phyloP scores from a whole-genome alignment of 1,284 basidiomycete species.

The Lentinus polychrous region DNA sequence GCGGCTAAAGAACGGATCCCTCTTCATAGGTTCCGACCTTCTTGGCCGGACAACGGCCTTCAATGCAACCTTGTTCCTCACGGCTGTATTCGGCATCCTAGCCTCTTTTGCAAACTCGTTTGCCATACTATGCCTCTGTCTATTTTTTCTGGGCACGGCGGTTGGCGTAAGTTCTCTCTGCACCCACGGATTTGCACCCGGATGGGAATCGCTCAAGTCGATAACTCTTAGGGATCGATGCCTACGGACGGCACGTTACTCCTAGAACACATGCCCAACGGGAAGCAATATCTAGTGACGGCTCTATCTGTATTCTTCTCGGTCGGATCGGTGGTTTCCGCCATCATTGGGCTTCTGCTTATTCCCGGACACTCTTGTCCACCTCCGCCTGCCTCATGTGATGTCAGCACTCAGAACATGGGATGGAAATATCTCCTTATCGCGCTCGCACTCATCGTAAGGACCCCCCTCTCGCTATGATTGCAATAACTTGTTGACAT shows the following conservation, averaged over 20 bases:
- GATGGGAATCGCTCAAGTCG: background rate
- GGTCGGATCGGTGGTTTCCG: slow-evolving; percentile 80
- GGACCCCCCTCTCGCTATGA: slow-evolving; percentile 21
- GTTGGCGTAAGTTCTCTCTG: slow-evolving; percentile 59
- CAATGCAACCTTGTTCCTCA: slow-evolving; percentile 88
- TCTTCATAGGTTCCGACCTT: slow-evolving; percentile 54
- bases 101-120: slow-evolving; percentile 78
- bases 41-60: slow-evolving; percentile 86
- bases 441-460: slow-evolving; percentile 63
- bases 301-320: slow-evolving; percentile 96
- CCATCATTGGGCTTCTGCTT: slow-evolving; percentile 70
- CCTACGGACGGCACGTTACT: slow-evolving; percentile 94
- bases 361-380: slow-evolving; percentile 77
- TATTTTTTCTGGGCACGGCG: slow-evolving; percentile 88
- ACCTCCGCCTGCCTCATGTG: slow-evolving; percentile 41
- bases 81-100: slow-evolving; percentile 82
- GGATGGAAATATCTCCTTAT: slow-evolving; percentile 86
- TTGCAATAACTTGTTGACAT: background rate
- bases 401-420: slow-evolving; percentile 61
- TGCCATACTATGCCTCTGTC: slow-evolving; percentile 59
- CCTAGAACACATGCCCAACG: slow-evolving; percentile 89
- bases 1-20: background rate
- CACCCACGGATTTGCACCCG: background rate
- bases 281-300: slow-evolving; percentile 89
- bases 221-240: slow-evolving; percentile 70